Base-by-base conservation (phyloP, 148 eudicot species). In the Spergularia marina region DNA sequence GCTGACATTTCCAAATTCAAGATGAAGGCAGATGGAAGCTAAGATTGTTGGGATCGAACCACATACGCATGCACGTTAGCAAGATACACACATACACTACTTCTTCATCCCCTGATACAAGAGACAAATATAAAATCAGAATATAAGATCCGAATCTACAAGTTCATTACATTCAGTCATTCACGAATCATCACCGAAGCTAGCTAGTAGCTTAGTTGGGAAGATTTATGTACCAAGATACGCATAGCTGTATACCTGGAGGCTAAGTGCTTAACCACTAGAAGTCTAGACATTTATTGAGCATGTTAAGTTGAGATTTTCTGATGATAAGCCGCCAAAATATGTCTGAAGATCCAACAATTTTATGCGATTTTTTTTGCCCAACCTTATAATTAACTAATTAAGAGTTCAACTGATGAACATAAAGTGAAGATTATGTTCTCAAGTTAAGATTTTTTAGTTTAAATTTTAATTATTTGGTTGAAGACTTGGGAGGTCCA, bases 111-210 rank as follows among this genome's bases (percentile, higher is more conserved):
- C 34, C 4, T 12, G 62, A 71, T 55, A 36, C 39, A 56, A 72
- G 6, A 58, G 36, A 40, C 65, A 77, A 77, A 77, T 49, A 60
- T 14, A 77, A 53, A 53, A 77, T 77, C 79, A 53, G 79, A 77
- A 60, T 77, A 51, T 56, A 7, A 36, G 65, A 67, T 75, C 54
- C 63, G 11, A 66, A 53, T 12, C 20, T 34, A 44, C 23, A 34
- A 63, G 6, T 21, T 76, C 12, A 51, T 20, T 21, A 41, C 49
- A 18, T 23, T 23, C 25, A 23, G 25, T 23, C 25, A 23, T 59
- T 58, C 53, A 53, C 62, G 47, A 60, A 30, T 49, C 12, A 65
- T 12, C 21, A 64, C 57, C 23, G 4, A 12, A 13, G 30, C 7
- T 56, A 41, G 36, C 36, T 30, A 30, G 36, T 30, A 30, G 36